phyloP scores from a whole-genome alignment of 192 early-diverging fungal species.

The Coemansia sp. region DNA sequence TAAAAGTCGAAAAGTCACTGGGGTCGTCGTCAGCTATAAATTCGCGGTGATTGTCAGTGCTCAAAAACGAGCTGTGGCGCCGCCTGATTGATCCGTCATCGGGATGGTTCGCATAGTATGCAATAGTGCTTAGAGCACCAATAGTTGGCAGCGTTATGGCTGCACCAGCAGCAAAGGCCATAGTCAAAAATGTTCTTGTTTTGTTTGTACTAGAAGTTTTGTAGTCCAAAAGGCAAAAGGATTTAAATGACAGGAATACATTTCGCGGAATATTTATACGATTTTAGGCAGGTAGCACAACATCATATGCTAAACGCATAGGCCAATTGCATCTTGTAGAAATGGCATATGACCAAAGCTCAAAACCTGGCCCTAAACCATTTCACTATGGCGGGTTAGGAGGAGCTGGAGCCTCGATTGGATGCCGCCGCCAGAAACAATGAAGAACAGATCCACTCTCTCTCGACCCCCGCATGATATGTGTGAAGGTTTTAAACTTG shows the following conservation, averaged over 20 bases:
- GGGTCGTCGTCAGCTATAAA: constrained; percentile 47
- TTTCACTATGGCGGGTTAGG: not conserved
- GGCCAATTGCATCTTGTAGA: too few species aligned
- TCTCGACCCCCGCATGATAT: too few species aligned
- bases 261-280: too few species aligned
- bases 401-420: too few species aligned
- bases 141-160: constrained; percentile 47
- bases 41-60: constrained; percentile 25
- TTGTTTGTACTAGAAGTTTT: too few species aligned
- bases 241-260: too few species aligned
- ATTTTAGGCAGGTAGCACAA: too few species aligned
- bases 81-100: constrained; percentile 12
- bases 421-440: too few species aligned
- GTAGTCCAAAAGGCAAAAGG: too few species aligned
- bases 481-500: too few species aligned
- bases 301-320: constrained; percentile 4
- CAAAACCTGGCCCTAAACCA: not conserved
- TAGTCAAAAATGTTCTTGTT: constrained; percentile 1
- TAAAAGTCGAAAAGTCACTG: constrained; percentile 48
- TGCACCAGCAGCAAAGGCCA: constrained; percentile 54
- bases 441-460: too few species aligned
- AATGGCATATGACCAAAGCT: too few species aligned
- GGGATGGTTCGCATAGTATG: constrained; percentile 41
- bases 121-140: constrained; percentile 39
- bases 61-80: constrained; percentile 23